Percentiles rank a stretch among this genome's conserved stretches.
Conservation (phyloP, 306 rosid genomes). For the Gillenia trifoliata region DNA sequence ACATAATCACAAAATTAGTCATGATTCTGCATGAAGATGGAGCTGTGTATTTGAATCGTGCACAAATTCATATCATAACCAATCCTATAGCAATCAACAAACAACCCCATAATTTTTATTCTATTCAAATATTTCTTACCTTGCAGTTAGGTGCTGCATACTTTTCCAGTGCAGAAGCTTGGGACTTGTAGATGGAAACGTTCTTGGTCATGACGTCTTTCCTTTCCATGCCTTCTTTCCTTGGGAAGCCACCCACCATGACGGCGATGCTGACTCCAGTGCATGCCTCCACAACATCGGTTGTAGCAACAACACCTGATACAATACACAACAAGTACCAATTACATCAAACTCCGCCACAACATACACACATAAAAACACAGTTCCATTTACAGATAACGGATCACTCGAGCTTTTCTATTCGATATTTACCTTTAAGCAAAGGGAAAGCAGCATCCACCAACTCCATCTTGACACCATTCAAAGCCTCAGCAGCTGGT, state of each 20-base stretch:
- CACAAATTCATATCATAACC: neutral
- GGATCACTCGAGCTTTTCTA: neutral
- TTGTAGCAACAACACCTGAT: constrained; percentile 96
- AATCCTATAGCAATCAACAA: neutral
- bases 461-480: constrained; percentile 92
- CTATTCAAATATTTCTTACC: constrained; percentile 27
- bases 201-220: constrained; percentile 96
- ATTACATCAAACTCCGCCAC: constrained; percentile 7
- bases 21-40: neutral
- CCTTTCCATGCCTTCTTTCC: constrained; percentile 99
- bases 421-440: constrained; percentile 49
- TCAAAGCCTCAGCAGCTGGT: constrained; percentile 89
- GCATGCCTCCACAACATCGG: constrained; percentile 96
- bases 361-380: neutral
- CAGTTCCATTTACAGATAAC: neutral
- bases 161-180: constrained; percentile 93
- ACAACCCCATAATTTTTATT: neutral
- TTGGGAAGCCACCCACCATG: constrained; percentile 99
- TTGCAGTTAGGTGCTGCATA: constrained; percentile 95
- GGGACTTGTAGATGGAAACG: constrained; percentile 89
- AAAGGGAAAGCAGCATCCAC: constrained; percentile 94
- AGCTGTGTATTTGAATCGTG: neutral
- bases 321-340: constrained; percentile 15
- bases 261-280: constrained; percentile 82
- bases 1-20: neutral